phyloP scores from a whole-genome alignment of 2,329 filamentous ascomycete species.

The Allantophomopsis lycopodina region DNA sequence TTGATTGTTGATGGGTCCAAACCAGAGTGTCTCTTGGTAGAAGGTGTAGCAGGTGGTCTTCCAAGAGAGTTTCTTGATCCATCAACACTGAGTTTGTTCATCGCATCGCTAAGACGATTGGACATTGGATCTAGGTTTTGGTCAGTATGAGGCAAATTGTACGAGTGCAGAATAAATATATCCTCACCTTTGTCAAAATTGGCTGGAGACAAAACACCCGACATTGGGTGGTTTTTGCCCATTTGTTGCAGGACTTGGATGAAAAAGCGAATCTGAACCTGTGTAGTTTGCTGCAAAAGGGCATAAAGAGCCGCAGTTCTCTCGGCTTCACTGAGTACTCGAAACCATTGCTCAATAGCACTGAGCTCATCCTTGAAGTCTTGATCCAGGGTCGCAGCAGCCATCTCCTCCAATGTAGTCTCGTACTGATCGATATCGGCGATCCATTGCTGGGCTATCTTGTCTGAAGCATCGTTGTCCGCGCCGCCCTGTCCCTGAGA shows the following conservation, averaged over 20 bases:
- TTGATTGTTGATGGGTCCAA: constrained; percentile 89
- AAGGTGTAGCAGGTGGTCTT: constrained; percentile 64
- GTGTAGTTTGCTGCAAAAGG: constrained; percentile 91
- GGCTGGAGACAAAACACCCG: constrained; percentile 81
- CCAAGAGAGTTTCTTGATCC: constrained; percentile 76
- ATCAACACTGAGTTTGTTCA: constrained; percentile 87
- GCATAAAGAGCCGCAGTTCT: constrained; percentile 91
- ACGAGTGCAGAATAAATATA: constrained; percentile 2
- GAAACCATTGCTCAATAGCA: constrained; percentile 99
- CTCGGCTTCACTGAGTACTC: constrained; percentile 91
- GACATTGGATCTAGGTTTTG: constrained; percentile 78
- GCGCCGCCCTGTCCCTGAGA: constrained; percentile 51
- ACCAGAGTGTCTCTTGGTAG: constrained; percentile 85
- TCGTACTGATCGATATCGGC: constrained; percentile 98
- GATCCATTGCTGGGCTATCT: constrained; percentile 95
- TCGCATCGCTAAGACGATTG: constrained; percentile 86
- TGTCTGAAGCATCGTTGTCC: constrained; percentile 76
- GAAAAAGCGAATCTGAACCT: constrained; percentile 98
- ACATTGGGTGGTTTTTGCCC: constrained; percentile 97
- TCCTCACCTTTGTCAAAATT: constrained; percentile 86
- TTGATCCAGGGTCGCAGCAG: constrained; percentile 93
- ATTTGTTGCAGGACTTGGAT: constrained; percentile 98
- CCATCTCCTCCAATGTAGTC: constrained; percentile 98
- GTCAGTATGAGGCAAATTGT: constrained; percentile 1
- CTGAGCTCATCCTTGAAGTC: constrained; percentile 99